Conservation (phyloP, 331 rosid genomes). For the Stylosanthes scabra region DNA sequence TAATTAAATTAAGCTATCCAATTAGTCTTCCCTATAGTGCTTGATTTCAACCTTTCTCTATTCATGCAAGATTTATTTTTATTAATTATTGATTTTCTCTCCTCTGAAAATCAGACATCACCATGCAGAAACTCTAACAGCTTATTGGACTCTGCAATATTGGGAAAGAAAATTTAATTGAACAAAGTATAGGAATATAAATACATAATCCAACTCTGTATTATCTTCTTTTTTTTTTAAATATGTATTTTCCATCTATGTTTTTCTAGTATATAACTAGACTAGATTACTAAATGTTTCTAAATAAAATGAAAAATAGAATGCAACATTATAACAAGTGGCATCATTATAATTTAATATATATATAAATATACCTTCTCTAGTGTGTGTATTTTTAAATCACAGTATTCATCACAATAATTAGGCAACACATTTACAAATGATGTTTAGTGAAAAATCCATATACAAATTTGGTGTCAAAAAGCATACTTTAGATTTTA, state of each 20-base stretch:
- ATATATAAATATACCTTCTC: background rate
- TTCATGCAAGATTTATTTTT: constrained; percentile 28
- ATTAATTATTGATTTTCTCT: background rate
- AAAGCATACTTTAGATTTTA: constrained; percentile 53
- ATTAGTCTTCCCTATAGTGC: constrained; percentile 24
- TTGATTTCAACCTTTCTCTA: constrained; percentile 17
- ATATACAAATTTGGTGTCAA: constrained; percentile 23
- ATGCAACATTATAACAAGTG: constrained; percentile 38
- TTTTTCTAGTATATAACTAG: too few relatives aligned
- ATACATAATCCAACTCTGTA: too few relatives aligned
- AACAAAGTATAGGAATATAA: constrained; percentile 6
- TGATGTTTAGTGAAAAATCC: constrained; percentile 16
- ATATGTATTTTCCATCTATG: too few relatives aligned
- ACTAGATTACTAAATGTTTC: too few relatives aligned
- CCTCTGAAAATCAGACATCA: constrained; percentile 39
- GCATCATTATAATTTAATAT: constrained; percentile 2
- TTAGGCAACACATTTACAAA: constrained; percentile 23
- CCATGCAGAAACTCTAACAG: constrained; percentile 7
- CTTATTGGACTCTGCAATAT: constrained; percentile 37
- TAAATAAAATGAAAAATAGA: constrained; percentile 31
- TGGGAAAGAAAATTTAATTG: constrained; percentile 54
- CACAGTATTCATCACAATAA: constrained; percentile 19
- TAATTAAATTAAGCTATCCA: constrained; percentile 36
- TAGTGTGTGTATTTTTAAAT: background rate
- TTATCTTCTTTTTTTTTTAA: too few relatives aligned